These are phyloP conservation scores for Chaetomiaceae sp. DNA, from an alignment of 2,329 filamentous ascomycete genomes.

Conservation along the genomic window DNA sequence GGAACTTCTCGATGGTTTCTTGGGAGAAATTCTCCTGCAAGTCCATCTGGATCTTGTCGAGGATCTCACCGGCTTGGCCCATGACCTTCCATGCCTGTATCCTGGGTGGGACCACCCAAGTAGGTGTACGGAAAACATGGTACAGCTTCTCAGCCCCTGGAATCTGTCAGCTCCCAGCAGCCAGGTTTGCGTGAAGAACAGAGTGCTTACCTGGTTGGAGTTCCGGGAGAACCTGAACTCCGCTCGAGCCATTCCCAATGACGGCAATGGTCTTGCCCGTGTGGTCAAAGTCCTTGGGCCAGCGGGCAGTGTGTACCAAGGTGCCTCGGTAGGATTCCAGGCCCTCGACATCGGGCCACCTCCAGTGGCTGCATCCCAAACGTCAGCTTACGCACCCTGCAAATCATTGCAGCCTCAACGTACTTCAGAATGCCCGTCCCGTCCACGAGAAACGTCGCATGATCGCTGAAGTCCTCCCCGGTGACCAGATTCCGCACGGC, in stretches of 20 bases:
- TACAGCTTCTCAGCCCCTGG: slow-evolving; percentile 32
- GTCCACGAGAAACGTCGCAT: slow-evolving; percentile 44
- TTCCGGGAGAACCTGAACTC: slow-evolving; percentile 46
- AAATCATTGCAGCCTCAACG: slow-evolving; percentile 19
- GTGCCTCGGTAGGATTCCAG: slow-evolving; percentile 42
- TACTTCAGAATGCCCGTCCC: slow-evolving; percentile 49
- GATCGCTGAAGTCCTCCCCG: slow-evolving; percentile 36
- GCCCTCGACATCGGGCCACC: slow-evolving; percentile 44
- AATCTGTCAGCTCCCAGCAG: slow-evolving; percentile 12
- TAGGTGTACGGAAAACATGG: slow-evolving; percentile 37
- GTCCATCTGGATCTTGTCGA: slow-evolving; percentile 37
- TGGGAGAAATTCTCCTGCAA: slow-evolving; percentile 37
- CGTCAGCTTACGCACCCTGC: slow-evolving; percentile 1
- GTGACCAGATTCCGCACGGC: slow-evolving; percentile 34
- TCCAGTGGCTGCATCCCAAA: slow-evolving; percentile 38
- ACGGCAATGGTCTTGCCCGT: slow-evolving; percentile 47
- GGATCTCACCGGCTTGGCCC: slow-evolving; percentile 32
- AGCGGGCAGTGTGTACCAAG: slow-evolving; percentile 48
- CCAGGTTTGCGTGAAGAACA: not conserved
- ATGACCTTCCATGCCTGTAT: slow-evolving; percentile 33
- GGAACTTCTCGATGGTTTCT: slow-evolving; percentile 42
- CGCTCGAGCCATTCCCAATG: slow-evolving; percentile 52
- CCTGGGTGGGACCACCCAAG: slow-evolving; percentile 36
- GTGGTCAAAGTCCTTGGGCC: slow-evolving; percentile 45
- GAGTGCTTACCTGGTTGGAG: slow-evolving; percentile 37